Evolutionary conservation across 441 rosid species (phyloP).

Genomic region (Croton setiger): DNA sequence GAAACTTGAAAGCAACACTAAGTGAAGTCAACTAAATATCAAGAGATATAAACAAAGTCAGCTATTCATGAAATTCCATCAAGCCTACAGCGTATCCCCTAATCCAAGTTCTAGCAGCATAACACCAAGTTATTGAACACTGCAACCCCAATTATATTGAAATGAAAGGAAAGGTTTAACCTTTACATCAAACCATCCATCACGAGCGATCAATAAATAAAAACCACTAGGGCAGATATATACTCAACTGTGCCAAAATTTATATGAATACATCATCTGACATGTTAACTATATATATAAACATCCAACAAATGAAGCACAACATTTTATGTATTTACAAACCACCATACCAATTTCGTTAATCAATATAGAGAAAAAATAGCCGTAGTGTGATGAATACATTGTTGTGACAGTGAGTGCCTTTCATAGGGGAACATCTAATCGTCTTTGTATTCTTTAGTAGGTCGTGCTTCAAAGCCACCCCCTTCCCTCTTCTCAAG

Average conservation of each 20-base stretch:
- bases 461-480: slow-evolving; percentile 64
- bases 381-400: slow-evolving; percentile 18
- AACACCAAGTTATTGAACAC: no score
- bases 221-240: background rate
- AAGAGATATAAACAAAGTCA: background rate
- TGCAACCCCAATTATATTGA: background rate
- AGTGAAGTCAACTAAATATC: background rate
- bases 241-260: slow-evolving; percentile 1
- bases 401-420: background rate
- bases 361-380: slow-evolving; percentile 5
- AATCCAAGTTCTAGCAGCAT: no score
- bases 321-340: slow-evolving; percentile 32
- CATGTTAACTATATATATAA: background rate
- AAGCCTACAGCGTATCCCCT: no score
- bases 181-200: background rate
- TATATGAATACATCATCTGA: background rate
- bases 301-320: slow-evolving; percentile 26
- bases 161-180: background rate
- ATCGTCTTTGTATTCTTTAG: slow-evolving; percentile 53
- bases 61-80: no score
- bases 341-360: slow-evolving; percentile 17
- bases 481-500: slow-evolving; percentile 74
- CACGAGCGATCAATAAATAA: background rate
- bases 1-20: background rate
- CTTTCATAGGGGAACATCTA: slow-evolving; percentile 24